phyloP scores from a whole-genome alignment of 2,329 filamentous ascomycete species.

The Apiospora phragmitis region DNA sequence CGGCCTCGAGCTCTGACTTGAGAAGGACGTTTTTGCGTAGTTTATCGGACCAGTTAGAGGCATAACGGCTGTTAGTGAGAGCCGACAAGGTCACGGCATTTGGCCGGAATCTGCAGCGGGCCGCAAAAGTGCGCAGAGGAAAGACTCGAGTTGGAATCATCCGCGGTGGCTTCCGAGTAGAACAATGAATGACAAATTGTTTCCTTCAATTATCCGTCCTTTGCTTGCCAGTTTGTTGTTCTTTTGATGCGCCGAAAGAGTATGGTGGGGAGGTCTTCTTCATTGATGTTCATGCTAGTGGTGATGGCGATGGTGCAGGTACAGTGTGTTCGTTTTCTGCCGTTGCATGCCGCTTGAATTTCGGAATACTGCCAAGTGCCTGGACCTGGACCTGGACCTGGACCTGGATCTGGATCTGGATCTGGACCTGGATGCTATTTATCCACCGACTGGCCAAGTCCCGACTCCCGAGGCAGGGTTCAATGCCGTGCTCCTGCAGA shows the following conservation, averaged over 20 bases:
- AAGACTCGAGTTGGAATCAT: slow-evolving; percentile 13
- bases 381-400: background rate
- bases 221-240: too few species aligned
- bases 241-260: background rate
- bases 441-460: background rate
- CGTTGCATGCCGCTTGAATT: background rate
- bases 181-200: background rate
- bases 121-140: slow-evolving; percentile 9
- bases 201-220: too few species aligned
- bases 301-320: background rate
- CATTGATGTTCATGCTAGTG: background rate
- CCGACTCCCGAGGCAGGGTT: background rate
- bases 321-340: background rate
- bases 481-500: background rate
- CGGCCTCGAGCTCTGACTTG: slow-evolving; percentile 7
- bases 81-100: background rate
- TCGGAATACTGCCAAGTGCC: background rate
- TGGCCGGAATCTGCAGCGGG: background rate
- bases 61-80: background rate
- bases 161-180: background rate
- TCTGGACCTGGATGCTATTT: background rate
- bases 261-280: background rate
- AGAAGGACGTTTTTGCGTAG: background rate
- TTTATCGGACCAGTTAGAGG: background rate
- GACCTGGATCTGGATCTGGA: background rate